A percentile compares a stretch with the other conserved stretches of the same genome.
Conservation (phyloP, 139 green algal species). For the Cymbomonas tetramitiformis region DNA sequence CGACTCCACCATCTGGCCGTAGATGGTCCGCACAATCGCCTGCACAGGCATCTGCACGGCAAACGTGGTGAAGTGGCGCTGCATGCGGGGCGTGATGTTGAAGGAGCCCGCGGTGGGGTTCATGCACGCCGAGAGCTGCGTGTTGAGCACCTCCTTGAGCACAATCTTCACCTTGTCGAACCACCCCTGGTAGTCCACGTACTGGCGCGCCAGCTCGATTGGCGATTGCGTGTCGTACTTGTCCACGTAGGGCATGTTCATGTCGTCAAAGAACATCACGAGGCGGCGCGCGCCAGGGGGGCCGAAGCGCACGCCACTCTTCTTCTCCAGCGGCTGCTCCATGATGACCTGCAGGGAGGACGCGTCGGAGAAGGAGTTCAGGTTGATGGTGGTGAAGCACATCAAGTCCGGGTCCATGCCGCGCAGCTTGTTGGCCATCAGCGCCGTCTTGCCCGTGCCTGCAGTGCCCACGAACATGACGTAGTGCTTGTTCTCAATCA, state of each 20-base stretch:
- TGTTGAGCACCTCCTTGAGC: conserved; percentile 71
- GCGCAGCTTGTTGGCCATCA: conserved; percentile 68
- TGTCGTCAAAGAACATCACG: conserved; percentile 81
- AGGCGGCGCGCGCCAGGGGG: conserved; percentile 51
- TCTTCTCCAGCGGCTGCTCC: conserved; percentile 26
- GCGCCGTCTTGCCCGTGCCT: conserved; percentile 65
- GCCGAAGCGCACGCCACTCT: conserved; percentile 59
- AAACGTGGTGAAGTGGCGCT: conserved; percentile 82
- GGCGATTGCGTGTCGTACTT: conserved; percentile 86
- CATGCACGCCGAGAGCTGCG: conserved; percentile 63
- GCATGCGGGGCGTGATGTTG: conserved; percentile 75
- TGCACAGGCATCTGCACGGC: conserved; percentile 56
- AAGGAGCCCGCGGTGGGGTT: conserved; percentile 78
- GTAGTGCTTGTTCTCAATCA: conserved; percentile 63
- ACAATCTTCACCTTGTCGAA: conserved; percentile 78
- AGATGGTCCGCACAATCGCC: conserved; percentile 45
- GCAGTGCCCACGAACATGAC: conserved; percentile 76
- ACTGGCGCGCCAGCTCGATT: conserved; percentile 74
- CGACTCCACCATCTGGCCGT: conserved; percentile 17
- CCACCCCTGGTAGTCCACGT: conserved; percentile 76
- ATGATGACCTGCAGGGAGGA: conserved; percentile 43
- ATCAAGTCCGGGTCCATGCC: conserved; percentile 60
- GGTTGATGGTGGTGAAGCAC: conserved; percentile 58
- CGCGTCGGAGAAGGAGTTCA: conserved; percentile 72
- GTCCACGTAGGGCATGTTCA: conserved; percentile 81